A percentile compares a stretch with the other conserved stretches of the same genome.
phyloP scores from a whole-genome alignment of 169 alveolate species.

The Plasmodium cynomolgi region DNA sequence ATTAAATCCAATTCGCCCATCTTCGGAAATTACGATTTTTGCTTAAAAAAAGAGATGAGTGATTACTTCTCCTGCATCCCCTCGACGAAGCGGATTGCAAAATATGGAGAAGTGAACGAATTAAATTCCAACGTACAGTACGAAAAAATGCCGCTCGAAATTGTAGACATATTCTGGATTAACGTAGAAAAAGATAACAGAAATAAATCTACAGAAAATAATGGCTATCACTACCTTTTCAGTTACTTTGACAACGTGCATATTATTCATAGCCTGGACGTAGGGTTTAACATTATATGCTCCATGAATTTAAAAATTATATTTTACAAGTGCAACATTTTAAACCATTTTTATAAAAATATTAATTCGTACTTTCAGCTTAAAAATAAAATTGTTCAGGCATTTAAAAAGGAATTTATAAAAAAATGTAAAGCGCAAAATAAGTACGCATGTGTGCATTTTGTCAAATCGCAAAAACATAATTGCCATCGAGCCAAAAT shows the following conservation, averaged over 20 bases:
- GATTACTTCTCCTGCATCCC: background rate
- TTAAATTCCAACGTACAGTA: background rate
- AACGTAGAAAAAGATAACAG: constrained; percentile 37
- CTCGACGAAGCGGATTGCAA: background rate
- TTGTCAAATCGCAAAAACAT: background rate
- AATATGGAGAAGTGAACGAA: background rate
- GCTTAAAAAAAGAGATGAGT: background rate
- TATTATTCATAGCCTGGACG: constrained; percentile 52
- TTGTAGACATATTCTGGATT: constrained; percentile 60
- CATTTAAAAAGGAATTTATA: constrained; percentile 40
- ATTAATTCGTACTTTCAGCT: constrained; percentile 3
- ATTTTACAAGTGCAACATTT: constrained; percentile 60
- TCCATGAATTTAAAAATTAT: constrained; percentile 49
- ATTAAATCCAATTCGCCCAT: background rate
- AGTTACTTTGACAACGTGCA: constrained; percentile 20
- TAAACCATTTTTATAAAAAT: constrained; percentile 45
- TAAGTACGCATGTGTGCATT: background rate
- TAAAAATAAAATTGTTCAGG: background rate
- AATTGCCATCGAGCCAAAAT: background rate
- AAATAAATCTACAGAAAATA: constrained; percentile 3
- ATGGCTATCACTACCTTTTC: background rate
- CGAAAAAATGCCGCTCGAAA: constrained; percentile 18
- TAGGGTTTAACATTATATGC: constrained; percentile 32
- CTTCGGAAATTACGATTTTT: background rate
- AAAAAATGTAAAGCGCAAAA: constrained; percentile 25